Conservation (phyloP, 768 basidiomycete species). For the Hygrocybe coccinea region DNA sequence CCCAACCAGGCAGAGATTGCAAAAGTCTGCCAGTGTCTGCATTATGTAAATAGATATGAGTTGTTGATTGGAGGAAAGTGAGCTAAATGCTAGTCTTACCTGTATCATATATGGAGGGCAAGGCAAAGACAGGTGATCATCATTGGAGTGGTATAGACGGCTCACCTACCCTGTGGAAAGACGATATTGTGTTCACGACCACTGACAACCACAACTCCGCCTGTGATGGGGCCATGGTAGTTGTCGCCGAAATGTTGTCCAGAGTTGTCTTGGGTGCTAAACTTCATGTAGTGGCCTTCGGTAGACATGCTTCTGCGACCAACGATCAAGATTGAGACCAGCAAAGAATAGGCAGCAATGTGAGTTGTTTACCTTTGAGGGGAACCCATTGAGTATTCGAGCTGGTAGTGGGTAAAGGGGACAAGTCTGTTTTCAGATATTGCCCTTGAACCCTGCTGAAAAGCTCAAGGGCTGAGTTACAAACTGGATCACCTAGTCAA, state of each 20-base stretch:
- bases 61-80: background rate
- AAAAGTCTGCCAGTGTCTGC: constrained; percentile 1
- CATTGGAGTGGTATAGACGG: too few species aligned
- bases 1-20: constrained; percentile 5
- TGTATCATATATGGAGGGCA: too few species aligned
- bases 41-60: background rate
- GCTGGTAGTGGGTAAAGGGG: too few species aligned
- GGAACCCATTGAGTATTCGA: too few species aligned
- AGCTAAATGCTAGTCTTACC: too few species aligned
- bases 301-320: background rate
- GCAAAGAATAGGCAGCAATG: background rate
- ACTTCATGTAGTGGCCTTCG: background rate
- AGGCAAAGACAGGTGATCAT: too few species aligned
- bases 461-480: too few species aligned
- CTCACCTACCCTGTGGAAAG: background rate
- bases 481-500: too few species aligned
- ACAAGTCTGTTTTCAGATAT: too few species aligned
- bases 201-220: too few species aligned
- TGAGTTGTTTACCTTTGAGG: background rate
- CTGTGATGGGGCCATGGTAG: background rate
- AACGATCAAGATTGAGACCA: too few species aligned
- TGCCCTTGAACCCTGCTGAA: too few species aligned
- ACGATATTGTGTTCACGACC: background rate
- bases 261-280: background rate
- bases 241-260: background rate